A percentile compares a stretch with the other conserved stretches of the same genome.
Conservation (phyloP, 768 basidiomycete genomes). For the Mycena venus region DNA sequence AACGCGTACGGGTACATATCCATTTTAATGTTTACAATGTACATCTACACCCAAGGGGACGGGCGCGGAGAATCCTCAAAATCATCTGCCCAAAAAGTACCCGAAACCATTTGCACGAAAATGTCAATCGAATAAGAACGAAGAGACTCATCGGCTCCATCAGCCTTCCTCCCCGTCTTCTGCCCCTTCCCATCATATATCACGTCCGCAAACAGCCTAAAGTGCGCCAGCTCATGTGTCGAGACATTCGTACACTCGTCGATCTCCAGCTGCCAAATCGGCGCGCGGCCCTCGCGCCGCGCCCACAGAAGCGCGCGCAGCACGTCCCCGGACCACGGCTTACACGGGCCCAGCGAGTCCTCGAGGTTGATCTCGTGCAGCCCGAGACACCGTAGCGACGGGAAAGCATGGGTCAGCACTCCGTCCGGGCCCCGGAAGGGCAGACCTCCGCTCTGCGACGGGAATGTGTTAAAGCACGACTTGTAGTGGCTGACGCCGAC, state of each 20-base stretch:
- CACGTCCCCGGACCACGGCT: not conserved
- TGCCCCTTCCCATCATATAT: not conserved
- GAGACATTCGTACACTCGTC: slow-evolving; percentile 17
- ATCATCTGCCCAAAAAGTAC: not conserved
- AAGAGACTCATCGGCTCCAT: not conserved
- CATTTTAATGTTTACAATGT: too few species aligned
- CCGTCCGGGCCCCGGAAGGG: slow-evolving; percentile 23
- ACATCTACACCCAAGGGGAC: too few species aligned
- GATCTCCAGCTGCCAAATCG: slow-evolving; percentile 28
- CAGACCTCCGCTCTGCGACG: not conserved
- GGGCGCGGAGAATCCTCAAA: too few species aligned
- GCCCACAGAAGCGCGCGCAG: slow-evolving; percentile 31
- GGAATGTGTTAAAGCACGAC: slow-evolving; percentile 15
- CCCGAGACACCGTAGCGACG: slow-evolving; percentile 18
- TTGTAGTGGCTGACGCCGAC: slow-evolving; percentile 24
- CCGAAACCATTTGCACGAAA: not conserved
- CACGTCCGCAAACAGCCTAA: slow-evolving; percentile 19
- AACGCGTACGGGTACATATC: too few species aligned
- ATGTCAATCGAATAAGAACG: slow-evolving; percentile 5
- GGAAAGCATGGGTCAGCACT: slow-evolving; percentile 18
- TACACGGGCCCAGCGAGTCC: not conserved
- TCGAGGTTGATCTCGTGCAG: slow-evolving; percentile 23
- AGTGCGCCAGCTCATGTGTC: slow-evolving; percentile 3
- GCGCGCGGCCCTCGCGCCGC: slow-evolving; percentile 13
- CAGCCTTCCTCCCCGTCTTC: not conserved